These are phyloP conservation scores for Dunaliella primolecta DNA, from an alignment of 139 green algal genomes.

Conservation along the genomic window DNA sequence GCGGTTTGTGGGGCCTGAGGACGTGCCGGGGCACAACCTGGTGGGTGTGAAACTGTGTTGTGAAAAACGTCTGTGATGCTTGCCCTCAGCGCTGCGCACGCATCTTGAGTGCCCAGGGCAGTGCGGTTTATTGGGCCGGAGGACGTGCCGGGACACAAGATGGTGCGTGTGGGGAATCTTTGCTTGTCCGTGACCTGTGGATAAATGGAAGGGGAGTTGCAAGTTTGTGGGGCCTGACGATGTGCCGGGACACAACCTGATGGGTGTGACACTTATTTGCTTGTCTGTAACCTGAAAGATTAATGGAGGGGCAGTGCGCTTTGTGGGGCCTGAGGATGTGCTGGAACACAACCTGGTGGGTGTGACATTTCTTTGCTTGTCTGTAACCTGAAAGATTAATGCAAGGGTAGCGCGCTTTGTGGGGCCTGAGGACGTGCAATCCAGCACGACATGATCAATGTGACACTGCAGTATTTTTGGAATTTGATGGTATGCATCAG, in stretches of 20 bases:
- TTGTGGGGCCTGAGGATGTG: slow-evolving; percentile 42
- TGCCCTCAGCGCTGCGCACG: slow-evolving; percentile 18
- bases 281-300: too few species aligned
- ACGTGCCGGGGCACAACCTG: slow-evolving; percentile 32
- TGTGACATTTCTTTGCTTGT: too few species aligned
- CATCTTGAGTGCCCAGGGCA: slow-evolving; percentile 32
- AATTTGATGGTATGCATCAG: too few species aligned
- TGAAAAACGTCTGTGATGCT: too few species aligned
- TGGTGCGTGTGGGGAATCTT: too few species aligned
- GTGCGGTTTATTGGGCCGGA: slow-evolving; percentile 35
- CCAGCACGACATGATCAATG: neutral
- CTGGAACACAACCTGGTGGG: slow-evolving; percentile 6
- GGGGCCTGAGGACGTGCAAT: slow-evolving; percentile 38
- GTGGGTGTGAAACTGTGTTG: neutral
- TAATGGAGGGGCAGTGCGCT: slow-evolving; percentile 48
- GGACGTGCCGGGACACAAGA: slow-evolving; percentile 39
- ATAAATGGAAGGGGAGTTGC: too few species aligned
- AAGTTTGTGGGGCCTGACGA: slow-evolving; percentile 39
- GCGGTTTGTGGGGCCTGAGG: slow-evolving; percentile 35
- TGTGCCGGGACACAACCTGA: slow-evolving; percentile 24
- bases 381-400: too few species aligned
- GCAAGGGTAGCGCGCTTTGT: slow-evolving; percentile 48
- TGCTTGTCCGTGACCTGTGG: too few species aligned
- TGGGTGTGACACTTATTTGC: neutral
- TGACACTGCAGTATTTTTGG: too few species aligned